phyloP scores from a whole-genome alignment of 2,329 filamentous ascomycete species.

The Eutypa lata region DNA sequence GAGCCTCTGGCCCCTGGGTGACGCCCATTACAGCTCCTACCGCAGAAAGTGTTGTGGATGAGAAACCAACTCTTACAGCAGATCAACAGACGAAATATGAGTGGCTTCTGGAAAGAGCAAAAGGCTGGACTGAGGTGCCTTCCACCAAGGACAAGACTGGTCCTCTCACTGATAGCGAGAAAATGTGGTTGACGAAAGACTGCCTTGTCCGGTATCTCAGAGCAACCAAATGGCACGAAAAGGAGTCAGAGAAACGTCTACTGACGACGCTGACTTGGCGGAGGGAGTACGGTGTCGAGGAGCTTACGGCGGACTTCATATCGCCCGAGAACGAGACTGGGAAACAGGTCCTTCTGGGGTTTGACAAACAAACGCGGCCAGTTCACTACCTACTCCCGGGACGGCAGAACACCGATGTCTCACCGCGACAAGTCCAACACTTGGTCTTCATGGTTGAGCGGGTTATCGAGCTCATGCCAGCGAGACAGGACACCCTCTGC shows the following conservation, averaged over 20 bases:
- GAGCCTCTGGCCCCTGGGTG: constrained; percentile 28
- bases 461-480: constrained; percentile 80
- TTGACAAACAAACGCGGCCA: constrained; percentile 78
- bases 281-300: constrained; percentile 80
- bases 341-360: constrained; percentile 88
- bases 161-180: constrained; percentile 74
- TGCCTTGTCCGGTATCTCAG: constrained; percentile 90
- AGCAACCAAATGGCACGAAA: constrained; percentile 84
- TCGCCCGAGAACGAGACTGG: constrained; percentile 93
- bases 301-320: constrained; percentile 80
- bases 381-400: constrained; percentile 89
- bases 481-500: constrained; percentile 81
- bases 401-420: constrained; percentile 86
- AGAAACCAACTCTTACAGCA: constrained; percentile 59
- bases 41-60: constrained; percentile 53
- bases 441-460: constrained; percentile 95
- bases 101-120: constrained; percentile 67
- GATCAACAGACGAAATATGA: constrained; percentile 84
- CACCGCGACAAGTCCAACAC: constrained; percentile 85
- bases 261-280: constrained; percentile 82
- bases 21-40: constrained; percentile 59
- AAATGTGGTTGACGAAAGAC: constrained; percentile 86
- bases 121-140: constrained; percentile 67
- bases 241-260: constrained; percentile 75
- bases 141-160: constrained; percentile 53